phyloP scores from a whole-genome alignment of 176 grass and related monocot genomes.

The Chrysopogon serrulatus region DNA sequence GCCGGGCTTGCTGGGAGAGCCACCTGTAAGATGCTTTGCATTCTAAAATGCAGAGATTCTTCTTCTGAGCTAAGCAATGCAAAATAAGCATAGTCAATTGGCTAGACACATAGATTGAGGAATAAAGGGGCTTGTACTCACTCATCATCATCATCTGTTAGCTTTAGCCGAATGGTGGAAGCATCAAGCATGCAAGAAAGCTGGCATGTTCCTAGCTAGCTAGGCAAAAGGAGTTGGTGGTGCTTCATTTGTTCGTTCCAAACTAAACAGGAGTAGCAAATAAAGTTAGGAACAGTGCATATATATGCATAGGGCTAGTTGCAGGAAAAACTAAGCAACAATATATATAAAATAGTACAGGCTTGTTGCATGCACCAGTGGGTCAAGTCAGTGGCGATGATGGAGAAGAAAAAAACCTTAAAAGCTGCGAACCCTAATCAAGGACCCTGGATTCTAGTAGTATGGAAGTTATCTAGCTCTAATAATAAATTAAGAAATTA shows the following conservation, averaged over 20 bases:
- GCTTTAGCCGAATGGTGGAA: slow-evolving; percentile 9
- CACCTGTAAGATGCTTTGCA: slow-evolving; percentile 20
- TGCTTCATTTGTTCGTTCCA: background rate
- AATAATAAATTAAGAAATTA: background rate
- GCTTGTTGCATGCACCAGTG: background rate
- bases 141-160: background rate
- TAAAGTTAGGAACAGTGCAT: background rate
- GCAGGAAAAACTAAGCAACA: slow-evolving; percentile 1
- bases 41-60: slow-evolving; percentile 6
- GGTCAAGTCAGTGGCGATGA: background rate
- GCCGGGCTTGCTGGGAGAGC: background rate
- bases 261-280: slow-evolving; percentile 7
- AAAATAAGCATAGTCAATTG: slow-evolving; percentile 19
- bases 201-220: slow-evolving; percentile 3
- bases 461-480: background rate
- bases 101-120: background rate
- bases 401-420: slow-evolving; percentile 30
- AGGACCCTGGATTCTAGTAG: slow-evolving; percentile 22
- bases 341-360: background rate
- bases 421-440: slow-evolving; percentile 35
- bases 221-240: background rate
- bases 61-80: background rate
- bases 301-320: background rate
- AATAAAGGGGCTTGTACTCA: slow-evolving; percentile 1
- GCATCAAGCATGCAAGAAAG: background rate